Evolutionary conservation across 2,329 filamentous ascomycete genomes (phyloP), one percentile per base, ranked within the genome.

Genomic region (Fusarium xyrophilum): DNA sequence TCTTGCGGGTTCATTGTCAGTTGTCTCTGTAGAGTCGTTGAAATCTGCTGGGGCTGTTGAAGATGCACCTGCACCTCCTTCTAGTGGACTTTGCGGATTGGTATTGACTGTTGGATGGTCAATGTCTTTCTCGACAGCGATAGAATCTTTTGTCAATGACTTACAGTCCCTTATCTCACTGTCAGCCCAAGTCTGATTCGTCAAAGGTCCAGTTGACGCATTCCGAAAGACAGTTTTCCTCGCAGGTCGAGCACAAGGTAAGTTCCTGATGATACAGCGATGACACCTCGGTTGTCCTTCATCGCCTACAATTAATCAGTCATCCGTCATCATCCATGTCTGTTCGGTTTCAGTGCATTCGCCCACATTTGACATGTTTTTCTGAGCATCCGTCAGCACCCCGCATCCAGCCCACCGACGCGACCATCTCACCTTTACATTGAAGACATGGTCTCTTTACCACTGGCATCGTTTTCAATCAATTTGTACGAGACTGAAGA

Each of bases 221-320:
- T 80, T 78, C 8, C 76, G 76, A 65, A 81, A 81, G 9, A 81
- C 75, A 1, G 77, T 79, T 65, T 73, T 75, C 42, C 75, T 78
- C 1, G 69, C 70, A 2, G 79, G 79, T 1, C 78, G 74, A 2
- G 74, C 70, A 54, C 79, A 81, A 0, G 74, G 67, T 11, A 81
- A 65, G 19, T 74, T 69, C 43, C 78, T 80, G 12, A 63, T 52
- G 38, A 75, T 65, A 43, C 79, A 81, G 6, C 78, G 71, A 17
- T 76, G 73, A 53, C 79, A 81, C 40, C 68, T 75, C 5, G 79
- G 79, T 4, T 73, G 75, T n/a, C 75, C 75, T 56, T 81, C 79
- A 42, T 81, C 79, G 42, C 79, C 78, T 81, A 44, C 0, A 9
- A 6, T 7, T 14, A 2, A 25, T 65, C 12, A 70, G 50, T 8